Conservation (phyloP, 257 asterid genomes). For the Solanum sitiens region DNA sequence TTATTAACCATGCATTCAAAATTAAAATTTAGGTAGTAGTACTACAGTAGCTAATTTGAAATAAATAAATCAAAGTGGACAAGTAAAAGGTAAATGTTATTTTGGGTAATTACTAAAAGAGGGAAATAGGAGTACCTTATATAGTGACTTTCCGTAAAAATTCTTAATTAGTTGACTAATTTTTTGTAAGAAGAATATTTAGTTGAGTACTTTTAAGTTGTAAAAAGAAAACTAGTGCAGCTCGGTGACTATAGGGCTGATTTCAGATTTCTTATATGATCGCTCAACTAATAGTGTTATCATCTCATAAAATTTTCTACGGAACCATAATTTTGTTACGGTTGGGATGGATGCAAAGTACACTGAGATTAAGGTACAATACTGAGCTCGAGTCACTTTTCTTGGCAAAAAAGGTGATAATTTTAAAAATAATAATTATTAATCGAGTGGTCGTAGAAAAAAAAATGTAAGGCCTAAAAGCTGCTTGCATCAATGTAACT, state of each 20-base stretch:
- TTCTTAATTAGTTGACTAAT: not conserved
- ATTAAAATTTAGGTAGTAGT: not conserved
- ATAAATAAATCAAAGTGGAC: not conserved
- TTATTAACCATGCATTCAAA: not conserved
- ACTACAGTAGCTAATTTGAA: not conserved
- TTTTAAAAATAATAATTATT: not conserved
- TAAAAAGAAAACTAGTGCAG: too few species aligned
- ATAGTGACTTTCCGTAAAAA: not conserved
- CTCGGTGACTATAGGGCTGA: not conserved
- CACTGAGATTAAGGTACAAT: not conserved
- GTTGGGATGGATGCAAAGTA: not conserved
- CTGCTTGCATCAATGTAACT: not conserved
- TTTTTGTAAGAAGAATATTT: too few species aligned
- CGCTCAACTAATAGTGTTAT: not conserved
- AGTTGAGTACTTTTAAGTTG: too few species aligned
- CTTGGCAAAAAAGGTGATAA: rapidly evolving
- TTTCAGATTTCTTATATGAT: not conserved
- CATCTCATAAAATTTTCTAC: too few species aligned
- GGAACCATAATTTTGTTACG: not conserved
- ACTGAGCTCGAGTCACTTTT: not conserved
- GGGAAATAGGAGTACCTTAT: not conserved
- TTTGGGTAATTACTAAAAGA: not conserved
- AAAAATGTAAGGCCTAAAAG: not conserved
- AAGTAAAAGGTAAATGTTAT: not conserved
- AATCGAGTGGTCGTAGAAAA: rapidly evolving